Base-by-base conservation (phyloP, 1,284 basidiomycete species). In the Ganoderma lucidum region DNA sequence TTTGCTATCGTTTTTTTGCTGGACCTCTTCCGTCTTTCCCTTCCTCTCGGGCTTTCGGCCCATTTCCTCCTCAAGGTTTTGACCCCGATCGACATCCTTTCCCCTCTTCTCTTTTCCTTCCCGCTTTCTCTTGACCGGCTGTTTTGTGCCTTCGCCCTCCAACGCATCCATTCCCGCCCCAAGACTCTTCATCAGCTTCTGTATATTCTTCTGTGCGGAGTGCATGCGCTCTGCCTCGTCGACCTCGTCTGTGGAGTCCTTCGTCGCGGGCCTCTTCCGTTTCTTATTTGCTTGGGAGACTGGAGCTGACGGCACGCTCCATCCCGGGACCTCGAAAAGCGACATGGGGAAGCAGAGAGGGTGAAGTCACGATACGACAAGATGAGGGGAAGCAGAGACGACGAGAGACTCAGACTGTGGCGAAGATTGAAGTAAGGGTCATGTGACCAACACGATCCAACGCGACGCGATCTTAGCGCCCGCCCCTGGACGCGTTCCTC, bases 321-420 rank as follows among this genome's bases (percentile, higher is more conserved):
- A 94, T 41, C 93, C 92, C 5, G 92, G 90, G 14, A 94, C 89
- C 56, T 92, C 84, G 79, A 94, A 94, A 65, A 92, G 76, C 62
- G 83, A 77, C 86, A 87, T 87, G 44, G 37, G 37, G 59, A 39
- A 10, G 28, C n/a, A 39, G 28, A 61, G 23, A 6, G 59, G 10
- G 35, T 35, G 28, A 32, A 0, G 8, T 41, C 39, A 41, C 39
- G 10, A 17, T 59, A 14, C 10, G 37, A 35, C 15, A 15, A 44
- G 42, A 44, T 44, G 42, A 44, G 42, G 45, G 41, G 12, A 51
- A 56, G 53, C n/a, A 23, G 63, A 64, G 42, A 37, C 28, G 10
- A 14, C n/a, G 37, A 23, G 15, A 23, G 14, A 58, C 32, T 10
- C 23, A 35, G 8, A 19, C 17, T 45, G 44, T 19, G 17, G 48